Evolutionary conservation across 257 asterid species (phyloP).

Genomic region (Verbena officinalis): DNA sequence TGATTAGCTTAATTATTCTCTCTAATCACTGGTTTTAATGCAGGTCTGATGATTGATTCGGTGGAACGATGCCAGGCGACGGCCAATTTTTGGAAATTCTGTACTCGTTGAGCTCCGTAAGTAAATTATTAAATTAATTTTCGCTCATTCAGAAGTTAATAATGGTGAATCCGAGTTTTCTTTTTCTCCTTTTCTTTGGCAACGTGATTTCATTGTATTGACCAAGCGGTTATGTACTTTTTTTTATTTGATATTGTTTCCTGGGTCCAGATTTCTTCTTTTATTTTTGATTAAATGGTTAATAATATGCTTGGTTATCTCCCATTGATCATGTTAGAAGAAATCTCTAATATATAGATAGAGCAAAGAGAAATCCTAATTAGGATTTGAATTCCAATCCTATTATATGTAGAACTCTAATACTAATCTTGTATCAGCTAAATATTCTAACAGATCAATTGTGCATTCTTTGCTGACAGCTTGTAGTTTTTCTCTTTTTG

Average conservation of each 20-base stretch:
- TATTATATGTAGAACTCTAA: too few relatives aligned
- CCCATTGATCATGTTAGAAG: slow-evolving; percentile 9
- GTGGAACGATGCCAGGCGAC: slow-evolving; percentile 29
- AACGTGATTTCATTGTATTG: slow-evolving; percentile 11
- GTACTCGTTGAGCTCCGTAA: slow-evolving; percentile 30
- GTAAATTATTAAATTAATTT: slow-evolving; percentile 26
- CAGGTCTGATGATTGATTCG: slow-evolving; percentile 34
- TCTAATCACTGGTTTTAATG: slow-evolving; percentile 22
- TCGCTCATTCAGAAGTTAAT: not conserved
- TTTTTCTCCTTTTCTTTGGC: not conserved
- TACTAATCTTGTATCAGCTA: too few relatives aligned
- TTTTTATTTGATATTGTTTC: not conserved
- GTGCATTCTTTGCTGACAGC: slow-evolving; percentile 9
- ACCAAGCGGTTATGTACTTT: slow-evolving; percentile 16
- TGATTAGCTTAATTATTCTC: slow-evolving; percentile 9
- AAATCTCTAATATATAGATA: too few relatives aligned
- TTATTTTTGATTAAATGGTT: slow-evolving; percentile 14
- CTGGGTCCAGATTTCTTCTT: not conserved
- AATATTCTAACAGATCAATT: too few relatives aligned
- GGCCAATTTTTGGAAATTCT: slow-evolving; percentile 26
- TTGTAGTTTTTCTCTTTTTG: too few relatives aligned
- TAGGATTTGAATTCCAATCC: too few relatives aligned
- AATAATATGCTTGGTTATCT: not conserved
- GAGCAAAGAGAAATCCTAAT: too few relatives aligned
- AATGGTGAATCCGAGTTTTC: slow-evolving; percentile 15